Base-by-base conservation (phyloP, 331 rosid genomes). In the Pyrus hybrid region DNA sequence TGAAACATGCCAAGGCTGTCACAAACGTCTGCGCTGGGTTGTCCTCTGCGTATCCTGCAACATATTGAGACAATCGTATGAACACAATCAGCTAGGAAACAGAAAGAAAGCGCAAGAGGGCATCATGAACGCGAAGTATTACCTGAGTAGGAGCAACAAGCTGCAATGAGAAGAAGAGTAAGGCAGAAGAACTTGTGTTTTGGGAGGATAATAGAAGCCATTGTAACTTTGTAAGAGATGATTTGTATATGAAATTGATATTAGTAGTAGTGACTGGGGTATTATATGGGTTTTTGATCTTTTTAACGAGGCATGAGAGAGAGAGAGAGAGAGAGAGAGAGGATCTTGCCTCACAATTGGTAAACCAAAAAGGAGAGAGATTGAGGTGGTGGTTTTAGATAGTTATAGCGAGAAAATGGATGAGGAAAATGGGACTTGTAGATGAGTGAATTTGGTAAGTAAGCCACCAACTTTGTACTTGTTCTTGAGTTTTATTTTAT, bases 1-100 rank as follows among this genome's bases (percentile, higher is more conserved):
- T 79, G 80, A 93, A 89, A 72, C 98, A 93, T 0, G 83, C 71
- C 43, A 91, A 81, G 80, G 90, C 93, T 47, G 85, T 78, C 30
- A 70, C 76, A 67, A 80, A 56, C 80, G 32, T 37, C 75, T 85
- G 82, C 22, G 80, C 92, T 2, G 81, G 71, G 63, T 81, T 74
- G 54, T 73, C 89, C 72, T 84, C 80, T 13, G 86, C 87, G 30
- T 70, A 60, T 20, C 82, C 97, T 89, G 85, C 62, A 43, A 1
- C 67, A 35, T 23, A 28, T 41, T 23, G 41, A 20, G 63, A 20
- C 54, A 29, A 68, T 20, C 26, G 23, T 23, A 30, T 1, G 62
- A 3, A 47, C 58, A 33, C 17, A 12, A 21, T 35, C 4, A 33
- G 57, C 30, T 66, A 33, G 65, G 41, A 21, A 58, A n/a, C 12